Evolutionary conservation across 805 yeast species (phyloP), one percentile per base, ranked within the genome.

Genomic region (Nakazawaea pomicola): DNA sequence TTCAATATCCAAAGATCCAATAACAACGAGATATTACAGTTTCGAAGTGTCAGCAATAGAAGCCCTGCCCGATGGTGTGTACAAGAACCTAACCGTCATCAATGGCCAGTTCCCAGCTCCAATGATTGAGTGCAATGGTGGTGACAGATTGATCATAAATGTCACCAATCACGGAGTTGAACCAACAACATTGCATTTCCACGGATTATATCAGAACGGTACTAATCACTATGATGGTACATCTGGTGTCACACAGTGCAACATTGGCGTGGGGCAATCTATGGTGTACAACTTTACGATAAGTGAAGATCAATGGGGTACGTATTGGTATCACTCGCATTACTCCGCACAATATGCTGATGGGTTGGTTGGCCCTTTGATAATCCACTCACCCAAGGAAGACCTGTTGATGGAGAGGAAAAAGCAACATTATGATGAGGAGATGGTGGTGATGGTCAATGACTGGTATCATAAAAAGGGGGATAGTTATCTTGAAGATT

Each of bases 401-500:
- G 48, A 46, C 35, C 20, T 23, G 12, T 27, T 39, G 17, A 55
- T 64, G 14, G 7, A 20, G 11, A 12, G n/a, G 12, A 12, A 9
- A 11, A 34, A 34, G 10, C 58, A 60, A 31, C 52, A 54, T 12
- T 74, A 65, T 52, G 79, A 75, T 49, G 74, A 72, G 39, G 79
- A 74, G 46, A 52, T 63, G 9, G 57, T 64, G 0, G 55, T 72
- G 29, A 44, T 67, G 7, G 49, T 72, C 6, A 61, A 67, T 37
- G 81, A 75, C 44, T 72, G 76, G 72, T 75, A 75, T 57, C 74
- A 73, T 52, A 46, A 58, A 5, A 58, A 54, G 36, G 54, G 43
- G 9, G 38, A 20, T 10, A 28, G 42, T 2, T 41, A 46, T 21
- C 28, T 52, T 17, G 27, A 28, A 5, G 46, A 40, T 25, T 52